A percentile compares a stretch with the other conserved stretches of the same genome.
phyloP scores from a whole-genome alignment of 768 basidiomycete species.

The Lactarius sp. region DNA sequence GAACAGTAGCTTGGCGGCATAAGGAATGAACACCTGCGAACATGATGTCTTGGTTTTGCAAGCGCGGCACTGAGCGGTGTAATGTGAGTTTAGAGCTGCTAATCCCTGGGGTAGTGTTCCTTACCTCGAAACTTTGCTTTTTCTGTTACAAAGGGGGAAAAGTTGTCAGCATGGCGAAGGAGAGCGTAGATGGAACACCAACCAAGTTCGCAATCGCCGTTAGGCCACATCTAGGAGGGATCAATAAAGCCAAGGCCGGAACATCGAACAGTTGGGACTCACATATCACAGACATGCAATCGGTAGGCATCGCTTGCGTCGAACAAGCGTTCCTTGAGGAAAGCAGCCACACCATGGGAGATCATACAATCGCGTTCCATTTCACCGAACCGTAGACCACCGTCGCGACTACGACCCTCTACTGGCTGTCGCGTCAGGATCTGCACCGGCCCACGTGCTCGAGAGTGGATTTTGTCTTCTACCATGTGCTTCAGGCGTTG shows the following conservation, averaged over 20 bases:
- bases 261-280: constrained; percentile 33
- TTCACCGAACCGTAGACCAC: constrained; percentile 99
- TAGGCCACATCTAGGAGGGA: constrained; percentile 69
- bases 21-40: constrained; percentile 89
- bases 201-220: constrained; percentile 96
- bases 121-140: constrained; percentile 89
- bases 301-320: constrained; percentile 92
- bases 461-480: constrained; percentile 98
- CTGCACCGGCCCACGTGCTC: constrained; percentile 95
- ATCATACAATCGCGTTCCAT: constrained; percentile 99
- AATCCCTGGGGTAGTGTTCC: neutral
- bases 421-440: constrained; percentile 97
- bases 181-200: constrained; percentile 32
- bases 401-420: constrained; percentile 97
- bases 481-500: constrained; percentile 99
- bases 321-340: constrained; percentile 95
- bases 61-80: constrained; percentile 60
- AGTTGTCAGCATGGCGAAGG: constrained; percentile 11
- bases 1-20: constrained; percentile 95
- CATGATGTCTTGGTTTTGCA: constrained; percentile 97
- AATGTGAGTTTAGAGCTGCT: neutral
- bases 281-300: constrained; percentile 96
- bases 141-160: constrained; percentile 44
- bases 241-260: constrained; percentile 19
- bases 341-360: constrained; percentile 96